phyloP scores from a whole-genome alignment of 768 basidiomycete species.

The Trametopsis cervina region DNA sequence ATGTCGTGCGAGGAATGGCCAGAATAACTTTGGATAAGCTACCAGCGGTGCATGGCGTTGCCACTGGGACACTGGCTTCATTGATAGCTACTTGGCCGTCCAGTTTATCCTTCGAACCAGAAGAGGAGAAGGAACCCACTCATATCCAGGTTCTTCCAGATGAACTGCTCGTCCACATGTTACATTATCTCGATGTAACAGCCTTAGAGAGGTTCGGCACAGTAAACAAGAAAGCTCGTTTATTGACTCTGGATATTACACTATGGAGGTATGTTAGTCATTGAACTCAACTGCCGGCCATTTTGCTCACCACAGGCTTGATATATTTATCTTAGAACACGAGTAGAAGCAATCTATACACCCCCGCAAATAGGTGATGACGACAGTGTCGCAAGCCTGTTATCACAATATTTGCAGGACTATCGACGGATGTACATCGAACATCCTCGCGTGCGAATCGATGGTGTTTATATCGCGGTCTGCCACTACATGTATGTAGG shows the following conservation, averaged over 20 bases:
- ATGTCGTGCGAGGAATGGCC: slow-evolving; percentile 3
- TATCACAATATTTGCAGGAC: slow-evolving; percentile 48
- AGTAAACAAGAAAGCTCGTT: slow-evolving; percentile 66
- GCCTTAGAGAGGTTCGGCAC: slow-evolving; percentile 72
- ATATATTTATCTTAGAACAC: not conserved
- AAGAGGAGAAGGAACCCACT: slow-evolving; percentile 54
- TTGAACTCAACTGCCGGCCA: not conserved
- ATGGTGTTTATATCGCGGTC: slow-evolving; percentile 88
- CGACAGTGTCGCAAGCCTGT: slow-evolving; percentile 41
- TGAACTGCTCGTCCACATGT: slow-evolving; percentile 64
- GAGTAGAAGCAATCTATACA: slow-evolving; percentile 42
- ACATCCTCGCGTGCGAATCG: slow-evolving; percentile 76
- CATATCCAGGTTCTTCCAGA: slow-evolving; percentile 61
- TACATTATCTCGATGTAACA: slow-evolving; percentile 59
- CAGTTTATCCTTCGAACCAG: slow-evolving; percentile 54
- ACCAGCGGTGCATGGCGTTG: slow-evolving; percentile 12
- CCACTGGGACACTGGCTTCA: slow-evolving; percentile 37
- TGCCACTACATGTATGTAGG: slow-evolving; percentile 75
- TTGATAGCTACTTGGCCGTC: slow-evolving; percentile 44
- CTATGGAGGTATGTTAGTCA: slow-evolving; percentile 78
- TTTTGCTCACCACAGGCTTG: not conserved
- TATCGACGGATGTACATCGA: slow-evolving; percentile 77
- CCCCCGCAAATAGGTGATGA: slow-evolving; percentile 64
- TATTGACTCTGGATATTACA: slow-evolving; percentile 59
- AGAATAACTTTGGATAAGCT: slow-evolving; percentile 7